These are phyloP conservation scores for Mycena citricolor DNA, from an alignment of 1,284 basidiomycete genomes.

Conservation along the genomic window DNA sequence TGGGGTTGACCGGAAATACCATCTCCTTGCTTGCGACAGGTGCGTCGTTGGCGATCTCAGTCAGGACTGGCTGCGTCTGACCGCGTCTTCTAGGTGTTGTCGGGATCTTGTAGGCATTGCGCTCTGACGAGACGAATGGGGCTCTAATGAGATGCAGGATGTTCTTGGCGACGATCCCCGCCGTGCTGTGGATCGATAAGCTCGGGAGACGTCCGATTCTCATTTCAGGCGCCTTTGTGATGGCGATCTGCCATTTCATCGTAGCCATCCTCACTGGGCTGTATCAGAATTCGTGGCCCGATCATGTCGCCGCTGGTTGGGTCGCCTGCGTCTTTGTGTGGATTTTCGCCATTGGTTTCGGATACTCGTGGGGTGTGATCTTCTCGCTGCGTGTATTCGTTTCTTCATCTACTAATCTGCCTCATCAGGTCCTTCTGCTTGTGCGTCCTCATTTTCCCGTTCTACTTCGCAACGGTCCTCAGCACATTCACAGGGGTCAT, in stretches of 20 bases:
- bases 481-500: conserved; percentile 52
- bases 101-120: conserved; percentile 61
- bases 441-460: conserved; percentile 24
- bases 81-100: conserved; percentile 58
- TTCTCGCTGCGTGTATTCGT: background rate
- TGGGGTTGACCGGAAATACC: conserved; percentile 61
- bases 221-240: conserved; percentile 68
- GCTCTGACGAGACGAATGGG: background rate
- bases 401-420: conserved; percentile 1
- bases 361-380: conserved; percentile 58
- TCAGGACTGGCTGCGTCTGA: background rate
- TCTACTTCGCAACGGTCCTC: too few relatives aligned
- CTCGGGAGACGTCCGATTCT: conserved; percentile 69
- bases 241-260: conserved; percentile 69
- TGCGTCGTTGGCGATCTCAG: background rate
- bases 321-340: conserved; percentile 64
- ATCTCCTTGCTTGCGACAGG: conserved; percentile 71
- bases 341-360: conserved; percentile 62
- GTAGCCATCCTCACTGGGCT: conserved; percentile 59
- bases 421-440: conserved; percentile 51
- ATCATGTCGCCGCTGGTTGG: conserved; percentile 58
- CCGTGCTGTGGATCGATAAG: conserved; percentile 72
- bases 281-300: conserved; percentile 53
- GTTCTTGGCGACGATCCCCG: conserved; percentile 74
- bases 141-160: conserved; percentile 44